Conservation (phyloP, 176 grass and related monocot genomes). For the Melocanna baccifera region DNA sequence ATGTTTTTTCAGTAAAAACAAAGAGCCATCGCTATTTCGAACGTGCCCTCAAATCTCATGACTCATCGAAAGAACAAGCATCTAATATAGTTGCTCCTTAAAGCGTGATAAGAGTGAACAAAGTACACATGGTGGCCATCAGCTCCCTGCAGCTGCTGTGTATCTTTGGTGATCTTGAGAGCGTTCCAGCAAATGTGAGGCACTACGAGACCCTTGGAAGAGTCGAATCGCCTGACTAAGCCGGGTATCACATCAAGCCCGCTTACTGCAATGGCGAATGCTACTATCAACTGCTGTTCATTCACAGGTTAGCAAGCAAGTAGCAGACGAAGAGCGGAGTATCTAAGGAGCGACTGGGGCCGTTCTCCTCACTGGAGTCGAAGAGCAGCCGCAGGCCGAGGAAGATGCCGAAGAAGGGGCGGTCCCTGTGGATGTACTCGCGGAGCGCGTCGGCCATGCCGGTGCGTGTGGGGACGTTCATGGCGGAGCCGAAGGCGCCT, state of each 20-base stretch:
- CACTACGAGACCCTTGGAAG: constrained; percentile 73
- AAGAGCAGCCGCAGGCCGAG: constrained; percentile 93
- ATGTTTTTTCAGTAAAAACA: too few species aligned
- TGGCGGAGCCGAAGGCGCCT: constrained; percentile 91
- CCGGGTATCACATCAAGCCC: constrained; percentile 96
- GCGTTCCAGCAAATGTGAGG: constrained; percentile 99
- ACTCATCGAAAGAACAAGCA: constrained; percentile 18
- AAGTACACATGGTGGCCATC: constrained; percentile 92
- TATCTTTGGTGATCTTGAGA: constrained; percentile 74
- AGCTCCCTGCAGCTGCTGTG: constrained; percentile 66
- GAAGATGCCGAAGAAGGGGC: constrained; percentile 95
- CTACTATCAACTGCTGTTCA: constrained; percentile 14
- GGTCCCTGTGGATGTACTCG: constrained; percentile 71
- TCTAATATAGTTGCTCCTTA: constrained; percentile 24
- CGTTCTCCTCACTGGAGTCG: constrained; percentile 92
- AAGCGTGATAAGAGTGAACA: constrained; percentile 86
- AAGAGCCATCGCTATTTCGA: too few species aligned
- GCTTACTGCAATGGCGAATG: constrained; percentile 53
- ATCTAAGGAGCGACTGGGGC: constrained; percentile 43
- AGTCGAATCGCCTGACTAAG: constrained; percentile 74
- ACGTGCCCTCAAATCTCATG: constrained; percentile 38
- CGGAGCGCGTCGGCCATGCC: constrained; percentile 86
- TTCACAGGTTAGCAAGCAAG: neutral
- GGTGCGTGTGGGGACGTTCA: constrained; percentile 70
- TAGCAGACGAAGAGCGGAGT: neutral